A percentile compares a stretch with the other conserved stretches of the same genome.
Conservation (phyloP, 768 basidiomycete genomes). For the Lactarius deliciosus region DNA sequence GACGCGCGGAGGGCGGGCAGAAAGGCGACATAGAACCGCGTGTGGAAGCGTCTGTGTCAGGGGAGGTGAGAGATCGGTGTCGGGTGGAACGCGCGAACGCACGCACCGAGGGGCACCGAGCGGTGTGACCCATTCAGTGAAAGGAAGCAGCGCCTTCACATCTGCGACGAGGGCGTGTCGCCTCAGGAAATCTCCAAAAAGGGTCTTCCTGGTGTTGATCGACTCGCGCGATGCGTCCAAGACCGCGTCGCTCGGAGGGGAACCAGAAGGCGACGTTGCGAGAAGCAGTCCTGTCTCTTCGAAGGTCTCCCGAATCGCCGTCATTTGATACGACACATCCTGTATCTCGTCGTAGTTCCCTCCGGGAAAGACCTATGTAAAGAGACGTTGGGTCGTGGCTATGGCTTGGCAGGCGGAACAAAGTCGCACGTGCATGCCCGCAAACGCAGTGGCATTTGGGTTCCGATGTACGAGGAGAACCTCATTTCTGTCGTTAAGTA, state of each 20-base stretch:
- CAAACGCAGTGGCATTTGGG: constrained; percentile 61
- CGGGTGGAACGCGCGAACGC: constrained; percentile 34
- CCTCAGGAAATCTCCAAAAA: constrained; percentile 55
- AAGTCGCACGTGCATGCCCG: constrained; percentile 59
- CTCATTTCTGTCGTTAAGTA: constrained; percentile 66
- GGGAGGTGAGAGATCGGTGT: not conserved
- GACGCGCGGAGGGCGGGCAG: constrained; percentile 45
- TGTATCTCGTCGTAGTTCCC: constrained; percentile 65
- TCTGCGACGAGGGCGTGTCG: constrained; percentile 47
- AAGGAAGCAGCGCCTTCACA: constrained; percentile 53
- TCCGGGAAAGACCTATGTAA: constrained; percentile 68
- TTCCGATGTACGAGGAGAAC: constrained; percentile 70
- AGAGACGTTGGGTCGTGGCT: not conserved
- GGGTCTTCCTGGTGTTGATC: constrained; percentile 52
- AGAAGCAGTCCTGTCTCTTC: constrained; percentile 72
- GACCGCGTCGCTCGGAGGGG: constrained; percentile 37
- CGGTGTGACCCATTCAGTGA: constrained; percentile 79
- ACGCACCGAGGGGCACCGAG: constrained; percentile 54
- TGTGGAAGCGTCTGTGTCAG: constrained; percentile 60
- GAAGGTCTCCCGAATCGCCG: constrained; percentile 74
- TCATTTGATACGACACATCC: constrained; percentile 55
- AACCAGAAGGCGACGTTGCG: constrained; percentile 40
- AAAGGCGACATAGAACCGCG: constrained; percentile 69
- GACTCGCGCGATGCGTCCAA: constrained; percentile 55
- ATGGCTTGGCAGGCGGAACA: not conserved